A percentile compares a stretch with the other conserved stretches of the same genome.
Conservation (phyloP, 306 rosid genomes). For the Trifolium fragiferum region DNA sequence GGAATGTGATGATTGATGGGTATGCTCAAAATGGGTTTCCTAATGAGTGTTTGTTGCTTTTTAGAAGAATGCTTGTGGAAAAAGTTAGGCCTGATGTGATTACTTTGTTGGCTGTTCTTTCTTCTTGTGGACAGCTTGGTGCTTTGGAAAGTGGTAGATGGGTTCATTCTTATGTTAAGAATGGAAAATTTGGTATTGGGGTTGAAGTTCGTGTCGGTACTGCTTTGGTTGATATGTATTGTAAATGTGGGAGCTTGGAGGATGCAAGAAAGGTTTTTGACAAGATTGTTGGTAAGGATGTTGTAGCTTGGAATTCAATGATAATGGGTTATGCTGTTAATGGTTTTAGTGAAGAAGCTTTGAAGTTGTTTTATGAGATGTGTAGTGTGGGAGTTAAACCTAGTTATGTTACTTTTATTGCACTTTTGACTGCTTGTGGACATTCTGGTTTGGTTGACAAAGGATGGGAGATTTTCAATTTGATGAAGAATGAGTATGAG, state of each 20-base stretch:
- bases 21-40: constrained; percentile 71
- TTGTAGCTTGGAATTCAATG: constrained; percentile 83
- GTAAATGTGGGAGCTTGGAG: constrained; percentile 75
- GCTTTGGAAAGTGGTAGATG: constrained; percentile 78
- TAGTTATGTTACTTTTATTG: constrained; percentile 68
- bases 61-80: constrained; percentile 63
- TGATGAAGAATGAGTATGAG: constrained; percentile 60
- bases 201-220: constrained; percentile 66
- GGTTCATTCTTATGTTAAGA: constrained; percentile 69
- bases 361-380: constrained; percentile 69
- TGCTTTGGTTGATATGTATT: constrained; percentile 81
- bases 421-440: constrained; percentile 71
- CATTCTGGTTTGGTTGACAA: constrained; percentile 68
- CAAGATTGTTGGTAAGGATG: constrained; percentile 55
- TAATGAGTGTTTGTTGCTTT: constrained; percentile 62
- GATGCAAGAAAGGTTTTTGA: constrained; percentile 71
- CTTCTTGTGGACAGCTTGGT: constrained; percentile 85
- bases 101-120: constrained; percentile 66
- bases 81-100: constrained; percentile 67
- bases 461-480: constrained; percentile 61
- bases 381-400: constrained; percentile 50
- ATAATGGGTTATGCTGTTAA: constrained; percentile 74
- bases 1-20: constrained; percentile 92
- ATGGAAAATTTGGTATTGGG: constrained; percentile 37
- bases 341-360: constrained; percentile 68